A percentile compares a stretch with the other conserved stretches of the same genome.
Evolutionary conservation across 192 early-diverging fungal species (phyloP).

Genomic region (Backusella macrospora): DNA sequence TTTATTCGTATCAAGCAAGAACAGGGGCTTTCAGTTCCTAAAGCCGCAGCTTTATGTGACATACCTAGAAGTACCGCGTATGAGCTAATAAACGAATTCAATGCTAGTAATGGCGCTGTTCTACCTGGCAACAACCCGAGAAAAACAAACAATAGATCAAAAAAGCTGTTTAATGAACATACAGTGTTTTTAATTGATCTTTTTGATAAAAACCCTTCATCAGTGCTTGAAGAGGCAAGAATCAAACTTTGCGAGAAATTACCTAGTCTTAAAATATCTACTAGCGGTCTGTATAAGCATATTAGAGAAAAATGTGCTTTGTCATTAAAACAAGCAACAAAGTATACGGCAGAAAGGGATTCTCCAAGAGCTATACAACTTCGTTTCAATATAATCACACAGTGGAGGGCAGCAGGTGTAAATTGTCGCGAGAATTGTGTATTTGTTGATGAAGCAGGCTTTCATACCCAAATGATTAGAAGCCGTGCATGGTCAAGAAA

Average conservation of each 20-base stretch:
- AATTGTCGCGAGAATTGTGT: not conserved
- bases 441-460: not conserved
- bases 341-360: conserved; percentile 9
- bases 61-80: conserved; percentile 1
- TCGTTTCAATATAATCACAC: not conserved
- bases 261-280: conserved; percentile 1
- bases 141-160: conserved; percentile 3
- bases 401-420: conserved; percentile 10
- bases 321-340: conserved; percentile 2
- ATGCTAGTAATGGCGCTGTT: not conserved
- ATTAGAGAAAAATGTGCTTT: conserved; percentile 7
- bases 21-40: not conserved
- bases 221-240: conserved; percentile 15
- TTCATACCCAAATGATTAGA: not conserved
- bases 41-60: not conserved
- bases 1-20: not conserved
- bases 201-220: not conserved
- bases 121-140: not conserved
- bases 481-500: not conserved
- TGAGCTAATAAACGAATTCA: not conserved
- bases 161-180: conserved; percentile 5
- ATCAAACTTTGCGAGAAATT: not conserved
- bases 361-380: conserved; percentile 5
- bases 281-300: not conserved
- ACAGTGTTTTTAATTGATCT: conserved; percentile 1